Base-by-base conservation (phyloP, 139 green algal species). In the Chlorella sp. region DNA sequence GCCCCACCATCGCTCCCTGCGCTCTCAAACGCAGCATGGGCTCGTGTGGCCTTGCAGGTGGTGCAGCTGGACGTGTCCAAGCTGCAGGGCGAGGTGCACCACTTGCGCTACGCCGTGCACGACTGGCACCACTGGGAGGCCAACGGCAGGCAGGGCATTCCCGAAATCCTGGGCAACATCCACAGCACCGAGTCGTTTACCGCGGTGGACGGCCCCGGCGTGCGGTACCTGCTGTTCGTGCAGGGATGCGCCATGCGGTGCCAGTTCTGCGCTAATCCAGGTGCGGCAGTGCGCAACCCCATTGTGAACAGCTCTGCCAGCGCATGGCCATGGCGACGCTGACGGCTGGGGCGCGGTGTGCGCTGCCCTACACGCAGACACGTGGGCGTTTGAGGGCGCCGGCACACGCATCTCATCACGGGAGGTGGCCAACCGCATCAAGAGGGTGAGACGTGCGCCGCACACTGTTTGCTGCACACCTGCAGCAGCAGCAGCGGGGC, bases 171-270 rank as follows among this genome's bases (percentile, higher is more conserved):
- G 2, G 63, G 63, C 31, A 69, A 69, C 32, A 30, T 69, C 32
- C 63, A 69, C 31, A 69, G 63, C 63, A 69, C 32, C 2, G 63
- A 69, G 55, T 83, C 66, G 23, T 85, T 90, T 62, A 76, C 65
- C 5, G 74, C 80, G 2, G 77, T 91, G 35, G 86, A 91, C 33
- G 86, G 86, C 27, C 83, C 80, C 4, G 86, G 86, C 2, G 74
- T 91, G 49, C 73, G 86, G 0, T 88, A 82, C 61, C 74, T 93
- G 1, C 70, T 91, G 22, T 93, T 93, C 61, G 62, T 84, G 22
- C 86, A 91, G 72, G 86, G 86, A 31, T 93, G 88, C 51, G 78
- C 68, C 36, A 86, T 88, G 75, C 81, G 88, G 31, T 93, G 88
- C 69, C 71, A 76, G n/a, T 93, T 93, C 81, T 93, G 88, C 72